phyloP scores from a whole-genome alignment of 257 asterid genomes.

The Linaria vulgaris region DNA sequence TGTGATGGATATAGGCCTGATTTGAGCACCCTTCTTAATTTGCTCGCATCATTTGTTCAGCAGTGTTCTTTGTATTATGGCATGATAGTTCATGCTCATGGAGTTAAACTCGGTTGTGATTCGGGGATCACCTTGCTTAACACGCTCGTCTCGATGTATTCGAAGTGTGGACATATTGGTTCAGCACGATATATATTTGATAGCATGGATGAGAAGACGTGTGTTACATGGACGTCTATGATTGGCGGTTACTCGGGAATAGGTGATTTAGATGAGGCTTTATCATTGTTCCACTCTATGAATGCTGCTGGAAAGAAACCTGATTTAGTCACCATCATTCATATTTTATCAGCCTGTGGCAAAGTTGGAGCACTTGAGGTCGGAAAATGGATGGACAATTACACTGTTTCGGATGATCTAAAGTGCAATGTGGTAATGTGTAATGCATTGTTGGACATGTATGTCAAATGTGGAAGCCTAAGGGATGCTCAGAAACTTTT shows the following conservation, averaged over 20 bases:
- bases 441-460: conserved; percentile 74
- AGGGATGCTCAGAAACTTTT: conserved; percentile 55
- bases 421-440: conserved; percentile 44
- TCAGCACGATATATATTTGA: conserved; percentile 52
- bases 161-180: conserved; percentile 53
- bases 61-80: conserved; percentile 38
- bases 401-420: conserved; percentile 42
- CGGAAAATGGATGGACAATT: conserved; percentile 59
- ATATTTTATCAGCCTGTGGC: conserved; percentile 66
- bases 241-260: conserved; percentile 57
- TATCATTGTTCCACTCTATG: conserved; percentile 51
- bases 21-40: conserved; percentile 57
- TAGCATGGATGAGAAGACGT: conserved; percentile 42
- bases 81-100: conserved; percentile 47
- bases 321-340: conserved; percentile 54
- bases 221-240: conserved; percentile 73
- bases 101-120: conserved; percentile 46
- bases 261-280: conserved; percentile 53
- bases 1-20: conserved; percentile 46
- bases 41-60: conserved; percentile 54
- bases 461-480: conserved; percentile 64
- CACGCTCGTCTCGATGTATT: conserved; percentile 61
- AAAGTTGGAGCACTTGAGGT: conserved; percentile 56
- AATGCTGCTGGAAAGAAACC: conserved; percentile 57
- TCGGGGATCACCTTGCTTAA: conserved; percentile 45